Evolutionary conservation across 2,329 filamentous ascomycete species (phyloP), one percentile per base, ranked within the genome.

Genomic region (Penicillium sclerotiorum): DNA sequence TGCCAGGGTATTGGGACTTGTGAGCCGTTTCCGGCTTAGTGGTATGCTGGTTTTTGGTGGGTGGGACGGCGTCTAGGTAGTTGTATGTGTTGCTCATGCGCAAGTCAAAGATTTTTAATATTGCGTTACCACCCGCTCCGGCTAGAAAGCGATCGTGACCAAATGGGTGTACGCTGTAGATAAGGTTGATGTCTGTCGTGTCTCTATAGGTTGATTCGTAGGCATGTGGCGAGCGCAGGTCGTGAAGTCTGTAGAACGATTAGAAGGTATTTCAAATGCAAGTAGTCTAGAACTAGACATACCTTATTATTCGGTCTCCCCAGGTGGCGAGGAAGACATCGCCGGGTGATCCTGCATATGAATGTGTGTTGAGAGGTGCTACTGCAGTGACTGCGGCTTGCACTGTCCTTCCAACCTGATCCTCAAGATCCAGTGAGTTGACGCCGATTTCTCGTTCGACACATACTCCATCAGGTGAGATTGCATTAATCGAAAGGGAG

Each of bases 41-140:
- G n/a, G 8, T 6, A 9, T 5, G 18, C 15, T 17, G 49, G 12
- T 9, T 35, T 45, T 47, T 35, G n/a, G 8, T 41, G 35, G 36
- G 17, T 38, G 40, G 46, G 11, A 33, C 21, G 17, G 67, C 56
- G 18, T 68, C 59, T 8, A 62, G 61, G 30, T 71, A 68, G 45
- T 50, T 65, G 57, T 72, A 73, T 12, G 55, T 59, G 18, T 61
- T 68, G n/a, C 60, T 59, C 59, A 83, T 72, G 20, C 84, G 80
- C 36, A 87, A 62, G 57, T 87, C 83, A 56, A 84, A 87, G 4
- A 85, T 70, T 57, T 86, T 86, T 37, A 87, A 67, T 43, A 85
- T 72, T 37, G 76, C 79, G 63, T 86, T 80, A 41, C 78, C 74
- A 3, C 78, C 77, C 1, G 78, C 77, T 20, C 84, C 84, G 9